phyloP scores from a whole-genome alignment of 208 protist species.

The Trypanosoma cruzi region DNA sequence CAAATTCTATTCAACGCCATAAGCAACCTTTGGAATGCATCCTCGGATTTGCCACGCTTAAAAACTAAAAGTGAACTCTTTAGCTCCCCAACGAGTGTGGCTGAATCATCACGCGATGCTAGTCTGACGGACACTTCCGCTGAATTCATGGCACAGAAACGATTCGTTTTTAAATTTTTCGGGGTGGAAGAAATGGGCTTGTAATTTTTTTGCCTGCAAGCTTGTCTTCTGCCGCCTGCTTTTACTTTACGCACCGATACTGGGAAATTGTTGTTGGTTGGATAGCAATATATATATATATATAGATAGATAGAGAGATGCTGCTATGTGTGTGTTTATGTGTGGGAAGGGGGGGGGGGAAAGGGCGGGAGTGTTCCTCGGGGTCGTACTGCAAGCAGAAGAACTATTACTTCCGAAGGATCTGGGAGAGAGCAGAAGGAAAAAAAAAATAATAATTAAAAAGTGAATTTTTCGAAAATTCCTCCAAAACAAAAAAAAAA shows the following conservation, averaged over 20 bases:
- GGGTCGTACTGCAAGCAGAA: background rate
- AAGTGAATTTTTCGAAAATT: background rate
- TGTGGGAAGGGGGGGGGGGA: background rate
- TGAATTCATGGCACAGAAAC: background rate
- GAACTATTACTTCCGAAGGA: background rate
- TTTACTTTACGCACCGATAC: background rate
- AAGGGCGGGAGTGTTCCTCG: too few relatives aligned
- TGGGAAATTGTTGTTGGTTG: background rate
- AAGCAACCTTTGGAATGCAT: constrained; percentile 1
- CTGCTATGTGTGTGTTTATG: background rate
- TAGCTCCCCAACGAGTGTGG: background rate
- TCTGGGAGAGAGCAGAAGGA: background rate
- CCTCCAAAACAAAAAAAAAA: background rate
- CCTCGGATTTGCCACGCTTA: background rate
- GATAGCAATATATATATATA: background rate
- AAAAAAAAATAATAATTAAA: background rate
- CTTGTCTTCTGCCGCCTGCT: background rate
- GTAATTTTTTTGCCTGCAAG: background rate
- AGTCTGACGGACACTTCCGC: background rate
- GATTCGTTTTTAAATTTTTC: background rate
- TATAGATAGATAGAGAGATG: constrained; percentile 1
- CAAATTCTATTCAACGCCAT: constrained; percentile 26
- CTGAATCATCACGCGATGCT: background rate
- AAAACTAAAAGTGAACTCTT: constrained; percentile 2
- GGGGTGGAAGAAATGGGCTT: background rate